Evolutionary conservation across 2,329 filamentous ascomycete genomes (phyloP).

Genomic region (Parasarocladium wereldwijsianum): DNA sequence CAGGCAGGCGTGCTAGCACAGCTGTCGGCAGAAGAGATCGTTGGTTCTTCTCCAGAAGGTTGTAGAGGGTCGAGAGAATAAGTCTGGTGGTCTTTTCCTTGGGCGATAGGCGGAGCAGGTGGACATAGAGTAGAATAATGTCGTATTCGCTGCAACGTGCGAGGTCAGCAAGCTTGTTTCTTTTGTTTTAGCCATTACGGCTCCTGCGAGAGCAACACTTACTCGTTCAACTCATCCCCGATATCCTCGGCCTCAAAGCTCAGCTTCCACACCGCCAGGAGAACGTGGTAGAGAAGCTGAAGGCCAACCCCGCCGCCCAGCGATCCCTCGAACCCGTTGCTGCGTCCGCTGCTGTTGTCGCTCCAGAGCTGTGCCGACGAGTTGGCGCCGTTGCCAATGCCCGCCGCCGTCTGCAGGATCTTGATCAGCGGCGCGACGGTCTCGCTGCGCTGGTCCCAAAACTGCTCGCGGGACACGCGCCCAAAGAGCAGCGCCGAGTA

Average conservation of each 20-base stretch:
- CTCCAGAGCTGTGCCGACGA: constrained; percentile 48
- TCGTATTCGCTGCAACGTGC: constrained; percentile 64
- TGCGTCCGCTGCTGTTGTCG: constrained; percentile 31
- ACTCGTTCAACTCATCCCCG: constrained; percentile 73
- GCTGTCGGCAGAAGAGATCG: constrained; percentile 69
- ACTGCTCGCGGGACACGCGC: constrained; percentile 58
- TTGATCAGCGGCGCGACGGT: constrained; percentile 70
- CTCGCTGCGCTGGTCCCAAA: constrained; percentile 83
- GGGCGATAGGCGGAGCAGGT: constrained; percentile 78
- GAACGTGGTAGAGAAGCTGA: constrained; percentile 85
- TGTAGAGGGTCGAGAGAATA: constrained; percentile 76
- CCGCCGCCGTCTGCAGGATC: constrained; percentile 66
- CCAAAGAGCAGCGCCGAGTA: constrained; percentile 76
- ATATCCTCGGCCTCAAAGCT: constrained; percentile 76
- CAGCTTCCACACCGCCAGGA: constrained; percentile 90
- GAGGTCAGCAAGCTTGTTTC: constrained; percentile 6
- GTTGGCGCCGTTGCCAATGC: constrained; percentile 51
- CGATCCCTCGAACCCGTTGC: constrained; percentile 45
- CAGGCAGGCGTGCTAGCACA: constrained; percentile 68
- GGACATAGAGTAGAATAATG: constrained; percentile 80
- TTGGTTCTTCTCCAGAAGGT: constrained; percentile 59
- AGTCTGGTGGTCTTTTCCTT: constrained; percentile 97
- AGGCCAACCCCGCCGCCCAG: constrained; percentile 75
- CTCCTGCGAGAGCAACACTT: constrained; percentile 18
- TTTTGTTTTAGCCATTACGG: background rate